Conservation (phyloP, 495 filamentous ascomycete genomes). For the Talaromyces ruber region DNA sequence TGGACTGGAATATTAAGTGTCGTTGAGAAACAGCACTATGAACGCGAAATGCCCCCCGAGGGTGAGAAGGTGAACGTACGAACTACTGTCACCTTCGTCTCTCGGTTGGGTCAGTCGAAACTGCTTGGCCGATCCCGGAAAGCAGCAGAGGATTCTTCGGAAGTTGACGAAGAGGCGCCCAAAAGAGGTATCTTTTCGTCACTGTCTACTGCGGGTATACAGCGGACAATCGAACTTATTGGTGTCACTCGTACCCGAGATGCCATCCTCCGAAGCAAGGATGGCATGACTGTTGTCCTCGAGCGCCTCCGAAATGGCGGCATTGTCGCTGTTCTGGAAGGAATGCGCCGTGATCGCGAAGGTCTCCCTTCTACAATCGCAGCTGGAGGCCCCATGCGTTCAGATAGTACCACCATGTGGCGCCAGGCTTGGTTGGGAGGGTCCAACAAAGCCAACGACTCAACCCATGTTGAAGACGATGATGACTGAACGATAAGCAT, state of each 20-base stretch:
- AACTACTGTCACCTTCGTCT: constrained; percentile 78
- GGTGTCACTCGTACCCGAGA: constrained; percentile 76
- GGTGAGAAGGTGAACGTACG: constrained; percentile 68
- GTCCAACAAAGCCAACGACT: constrained; percentile 14
- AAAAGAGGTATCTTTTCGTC: constrained; percentile 57
- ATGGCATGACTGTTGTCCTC: constrained; percentile 93
- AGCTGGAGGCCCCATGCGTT: constrained; percentile 24
- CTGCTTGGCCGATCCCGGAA: constrained; percentile 46
- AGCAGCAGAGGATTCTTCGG: constrained; percentile 10
- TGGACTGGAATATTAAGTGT: constrained; percentile 90
- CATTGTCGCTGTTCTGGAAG: constrained; percentile 77
- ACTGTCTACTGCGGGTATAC: constrained; percentile 73
- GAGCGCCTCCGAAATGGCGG: constrained; percentile 76
- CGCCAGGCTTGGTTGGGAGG: constrained; percentile 39
- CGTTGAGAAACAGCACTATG: constrained; percentile 77
- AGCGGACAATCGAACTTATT: constrained; percentile 83
- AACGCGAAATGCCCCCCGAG: constrained; percentile 26
- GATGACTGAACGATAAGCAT: constrained; percentile 15
- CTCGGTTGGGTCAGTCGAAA: constrained; percentile 67
- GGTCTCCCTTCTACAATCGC: constrained; percentile 24
- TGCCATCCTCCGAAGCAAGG: constrained; percentile 76
- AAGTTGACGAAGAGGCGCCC: constrained; percentile 42
- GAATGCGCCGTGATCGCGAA: constrained; percentile 65
- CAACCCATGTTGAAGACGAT: constrained; percentile 20
- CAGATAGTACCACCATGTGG: constrained; percentile 15